Base-by-base conservation (phyloP, 768 basidiomycete genomes). In the Termitomyces eurrhizus region DNA sequence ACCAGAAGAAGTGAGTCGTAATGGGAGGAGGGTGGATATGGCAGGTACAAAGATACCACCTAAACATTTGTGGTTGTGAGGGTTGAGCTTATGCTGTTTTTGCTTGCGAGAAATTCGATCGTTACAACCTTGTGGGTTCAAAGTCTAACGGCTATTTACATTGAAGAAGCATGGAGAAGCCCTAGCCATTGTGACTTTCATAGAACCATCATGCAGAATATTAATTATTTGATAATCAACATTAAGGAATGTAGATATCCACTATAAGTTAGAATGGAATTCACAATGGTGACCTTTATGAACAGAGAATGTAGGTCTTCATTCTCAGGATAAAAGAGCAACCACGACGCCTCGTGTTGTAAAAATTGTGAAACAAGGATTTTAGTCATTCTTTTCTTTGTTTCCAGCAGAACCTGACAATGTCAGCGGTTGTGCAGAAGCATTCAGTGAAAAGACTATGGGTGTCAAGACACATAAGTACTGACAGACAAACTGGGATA, bases 31-130 rank as follows among this genome's bases (percentile, higher is more conserved):
- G 82, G 36, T 24, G 42, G 46, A 39, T 32, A 0, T 89, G 88
- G 87, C 86, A 86, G 81, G 88, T 88, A 51, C 18, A n/a, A 12
- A 9, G 35, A 18, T 70, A 26, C 18, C 2, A 32, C 24, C 11
- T 45, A 21, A 18, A 5, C 35, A n/a, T 36, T 16, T 3, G 6
- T 37, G 14, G 6, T 57, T 3, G 7, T 11, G n/a, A 24, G 18
- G 4, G 14, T 21, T 41, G 7, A 46, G 42, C 3, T 37, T 24
- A 41, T 18, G 1, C 12, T 52, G n/a, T 21, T 44, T 21, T 44
- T 21, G n/a, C 8, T 16, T 35, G 21, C 14, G 2, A 79, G 78
- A 72, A 71, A 52, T 77, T 77, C 1, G 75, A 78, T 46, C 72
- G 78, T 32, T 77, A 78, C 64, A 72, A 70, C 56, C 68, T 21